Base-by-base conservation (phyloP, 306 rosid species). In the Begonia peltatifolia region DNA sequence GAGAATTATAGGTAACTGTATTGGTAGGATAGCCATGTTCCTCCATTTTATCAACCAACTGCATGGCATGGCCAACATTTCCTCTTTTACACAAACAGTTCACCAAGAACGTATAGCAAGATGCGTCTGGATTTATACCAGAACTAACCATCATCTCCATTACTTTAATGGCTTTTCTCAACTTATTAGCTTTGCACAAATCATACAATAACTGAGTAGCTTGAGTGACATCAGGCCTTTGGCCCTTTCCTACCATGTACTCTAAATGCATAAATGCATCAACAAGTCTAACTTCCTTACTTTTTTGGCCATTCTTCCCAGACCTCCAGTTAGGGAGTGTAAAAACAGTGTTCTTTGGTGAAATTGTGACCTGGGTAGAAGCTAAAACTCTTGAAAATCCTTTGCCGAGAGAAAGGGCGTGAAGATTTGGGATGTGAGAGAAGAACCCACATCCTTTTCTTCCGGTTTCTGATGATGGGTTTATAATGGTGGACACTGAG, bases 41-140 rank as follows among this genome's bases (percentile, higher is more conserved):
- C 60, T 79, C 99, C 92, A 86, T 81, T 47, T 76, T 83, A 14
- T 80, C 99, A 59, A 90, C 92, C 68, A 90, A 41, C 63, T 90
- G 95, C 84, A 90, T 69, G 35, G 99, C 95, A 86, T 78, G 67
- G 9, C 95, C 99, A 71, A 83, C 80, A 59, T 79, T 76, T 6
- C 95, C 95, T 52, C 77, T 78, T 68, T 59, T 83, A 58, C 99
- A 90, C 80, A 90, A 68, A 66, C 51, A 70, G 62, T 63, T 81
- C 11, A 90, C 82, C 73, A 90, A 79, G 67, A 60, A 74, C 14
- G 82, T 71, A 55, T 71, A 85, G 1, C 94, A 78, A 48, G 86
- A 69, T 9, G 85, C 86, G 62, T 82, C 86, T 13, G 95, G 94
- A 55, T 67, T 76, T 13, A 80, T 64, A 36, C 97, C 95, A 0